phyloP scores from a whole-genome alignment of 371 early-diverging fungal genomes.

The Mortierella sp. region DNA sequence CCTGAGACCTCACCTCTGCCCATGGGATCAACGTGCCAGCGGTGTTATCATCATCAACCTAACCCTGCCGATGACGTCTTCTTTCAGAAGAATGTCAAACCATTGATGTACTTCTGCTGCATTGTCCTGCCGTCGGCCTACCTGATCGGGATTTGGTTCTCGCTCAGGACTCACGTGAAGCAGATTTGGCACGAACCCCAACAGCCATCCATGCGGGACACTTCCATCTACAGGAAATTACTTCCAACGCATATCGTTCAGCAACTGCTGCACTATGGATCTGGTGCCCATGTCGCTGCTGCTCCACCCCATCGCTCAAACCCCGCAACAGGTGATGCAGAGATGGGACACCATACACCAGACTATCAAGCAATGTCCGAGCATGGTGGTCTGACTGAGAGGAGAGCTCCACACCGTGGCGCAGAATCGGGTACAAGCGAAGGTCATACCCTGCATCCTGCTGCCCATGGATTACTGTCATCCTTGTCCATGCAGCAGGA shows the following conservation, averaged over 20 bases:
- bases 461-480: slow-evolving; percentile 45
- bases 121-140: slow-evolving; percentile 88
- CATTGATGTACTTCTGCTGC: slow-evolving; percentile 92
- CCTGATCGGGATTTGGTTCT: slow-evolving; percentile 92
- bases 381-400: slow-evolving; percentile 6
- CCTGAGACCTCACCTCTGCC: slow-evolving; percentile 49
- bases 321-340: slow-evolving; percentile 9
- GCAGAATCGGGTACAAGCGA: slow-evolving; percentile 11
- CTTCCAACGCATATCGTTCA: slow-evolving; percentile 51
- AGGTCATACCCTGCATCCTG: slow-evolving; percentile 27
- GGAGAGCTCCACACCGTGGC: slow-evolving; percentile 23
- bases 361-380: slow-evolving; percentile 30
- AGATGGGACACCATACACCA: slow-evolving; percentile 21
- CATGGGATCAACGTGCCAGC: slow-evolving; percentile 61
- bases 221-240: slow-evolving; percentile 56
- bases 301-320: slow-evolving; percentile 4
- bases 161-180: slow-evolving; percentile 91
- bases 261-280: slow-evolving; percentile 50
- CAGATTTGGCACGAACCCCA: slow-evolving; percentile 81
- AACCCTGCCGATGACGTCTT: slow-evolving; percentile 85
- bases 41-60: slow-evolving; percentile 74
- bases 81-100: slow-evolving; percentile 82
- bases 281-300: slow-evolving; percentile 13
- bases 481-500: slow-evolving; percentile 40
- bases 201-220: slow-evolving; percentile 56